Evolutionary conservation across 441 rosid species (phyloP).

Genomic region (Cnidoscolus chayamansa): DNA sequence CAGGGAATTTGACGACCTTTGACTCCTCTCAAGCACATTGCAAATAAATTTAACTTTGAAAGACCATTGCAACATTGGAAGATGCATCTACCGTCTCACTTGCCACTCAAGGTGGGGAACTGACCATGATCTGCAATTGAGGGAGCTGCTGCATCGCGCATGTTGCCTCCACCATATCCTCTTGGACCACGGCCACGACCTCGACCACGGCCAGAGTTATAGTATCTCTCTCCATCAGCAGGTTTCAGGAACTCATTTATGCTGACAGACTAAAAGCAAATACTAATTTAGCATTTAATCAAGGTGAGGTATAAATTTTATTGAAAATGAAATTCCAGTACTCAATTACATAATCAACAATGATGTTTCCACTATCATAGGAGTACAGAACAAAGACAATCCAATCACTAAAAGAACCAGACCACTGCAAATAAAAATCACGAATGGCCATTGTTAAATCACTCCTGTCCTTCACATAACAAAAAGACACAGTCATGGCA

Average conservation of each 20-base stretch:
- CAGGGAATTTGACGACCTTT: slow-evolving; percentile 21
- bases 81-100: slow-evolving; percentile 36
- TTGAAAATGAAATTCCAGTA: neutral
- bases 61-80: slow-evolving; percentile 4
- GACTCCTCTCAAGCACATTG: slow-evolving; percentile 20
- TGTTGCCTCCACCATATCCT: slow-evolving; percentile 44
- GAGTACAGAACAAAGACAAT: too few relatives aligned
- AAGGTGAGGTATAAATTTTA: too few relatives aligned
- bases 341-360: neutral
- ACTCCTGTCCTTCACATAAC: too few relatives aligned
- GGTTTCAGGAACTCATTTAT: slow-evolving; percentile 91
- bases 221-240: slow-evolving; percentile 66
- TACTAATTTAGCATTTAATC: neutral
- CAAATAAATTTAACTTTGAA: slow-evolving; percentile 24
- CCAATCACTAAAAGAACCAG: too few relatives aligned
- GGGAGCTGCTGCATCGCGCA: slow-evolving; percentile 51
- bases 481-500: too few relatives aligned
- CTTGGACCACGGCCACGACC: slow-evolving; percentile 66
- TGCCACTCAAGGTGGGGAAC: slow-evolving; percentile 91
- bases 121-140: slow-evolving; percentile 67
- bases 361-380: neutral
- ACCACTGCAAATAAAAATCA: too few relatives aligned
- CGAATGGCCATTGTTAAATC: too few relatives aligned
- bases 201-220: slow-evolving; percentile 50
- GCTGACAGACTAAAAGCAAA: slow-evolving; percentile 60